Conservation (phyloP, 2,329 filamentous ascomycete species). For the Penicillium brevicompactum region DNA sequence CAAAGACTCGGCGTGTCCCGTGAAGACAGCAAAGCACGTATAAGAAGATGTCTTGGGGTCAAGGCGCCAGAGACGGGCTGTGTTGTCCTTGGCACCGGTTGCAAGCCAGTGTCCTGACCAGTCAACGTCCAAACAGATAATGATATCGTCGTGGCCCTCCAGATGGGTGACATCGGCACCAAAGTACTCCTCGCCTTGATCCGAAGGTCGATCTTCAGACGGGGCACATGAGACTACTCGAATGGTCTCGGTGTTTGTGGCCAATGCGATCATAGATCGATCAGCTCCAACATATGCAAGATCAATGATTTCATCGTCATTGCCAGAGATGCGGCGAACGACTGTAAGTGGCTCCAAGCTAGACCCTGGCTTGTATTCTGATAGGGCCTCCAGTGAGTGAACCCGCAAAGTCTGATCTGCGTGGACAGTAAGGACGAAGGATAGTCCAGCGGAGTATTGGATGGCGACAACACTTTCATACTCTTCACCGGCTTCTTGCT, state of each 20-base stretch:
- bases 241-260: slow-evolving; percentile 93
- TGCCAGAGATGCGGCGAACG: slow-evolving; percentile 84
- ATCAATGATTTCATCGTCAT: slow-evolving; percentile 97
- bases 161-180: slow-evolving; percentile 85
- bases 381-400: slow-evolving; percentile 57
- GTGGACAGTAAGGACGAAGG: slow-evolving; percentile 79
- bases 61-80: slow-evolving; percentile 84
- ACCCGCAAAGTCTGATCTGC: slow-evolving; percentile 85
- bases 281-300: slow-evolving; percentile 82
- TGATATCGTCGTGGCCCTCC: slow-evolving; percentile 90
- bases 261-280: slow-evolving; percentile 79
- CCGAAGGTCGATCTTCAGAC: slow-evolving; percentile 33
- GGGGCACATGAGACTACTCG: slow-evolving; percentile 73
- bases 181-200: slow-evolving; percentile 64
- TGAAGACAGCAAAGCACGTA: slow-evolving; percentile 78
- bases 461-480: slow-evolving; percentile 71
- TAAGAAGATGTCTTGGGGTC: slow-evolving; percentile 75
- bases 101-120: slow-evolving; percentile 98
- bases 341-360: slow-evolving; percentile 61
- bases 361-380: slow-evolving; percentile 40
- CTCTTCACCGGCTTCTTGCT: slow-evolving; percentile 64
- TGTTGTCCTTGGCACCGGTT: slow-evolving; percentile 96
- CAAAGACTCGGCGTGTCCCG: slow-evolving; percentile 90
- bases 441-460: slow-evolving; percentile 65
- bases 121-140: slow-evolving; percentile 91